Percentiles rank a stretch among this genome's conserved stretches.
phyloP scores from a whole-genome alignment of 148 eudicot genomes.

The Suaeda aralocaspica region DNA sequence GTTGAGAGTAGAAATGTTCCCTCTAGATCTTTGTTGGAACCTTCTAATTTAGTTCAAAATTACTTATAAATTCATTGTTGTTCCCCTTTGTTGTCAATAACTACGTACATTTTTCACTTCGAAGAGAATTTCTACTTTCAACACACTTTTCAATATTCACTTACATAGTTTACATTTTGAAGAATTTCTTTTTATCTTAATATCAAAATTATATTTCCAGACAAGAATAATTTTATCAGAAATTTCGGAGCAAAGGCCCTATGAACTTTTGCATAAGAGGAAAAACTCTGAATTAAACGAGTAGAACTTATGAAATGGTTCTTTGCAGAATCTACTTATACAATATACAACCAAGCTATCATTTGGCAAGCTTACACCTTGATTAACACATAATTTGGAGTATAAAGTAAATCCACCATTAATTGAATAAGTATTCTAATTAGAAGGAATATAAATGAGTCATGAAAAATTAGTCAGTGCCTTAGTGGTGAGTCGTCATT shows the following conservation, averaged over 20 bases:
- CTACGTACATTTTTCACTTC: too few species aligned
- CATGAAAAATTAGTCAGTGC: not conserved
- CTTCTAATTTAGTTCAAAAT: too few species aligned
- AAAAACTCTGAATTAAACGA: constrained; percentile 3
- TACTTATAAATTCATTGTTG: too few species aligned
- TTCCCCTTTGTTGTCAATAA: too few species aligned
- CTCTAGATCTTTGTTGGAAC: too few species aligned
- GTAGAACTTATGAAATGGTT: not conserved
- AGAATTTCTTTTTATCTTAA: too few species aligned
- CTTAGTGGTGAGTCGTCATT: constrained; percentile 25
- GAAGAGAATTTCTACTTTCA: too few species aligned
- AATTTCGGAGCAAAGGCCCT: constrained; percentile 7
- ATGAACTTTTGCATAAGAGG: constrained; percentile 15
- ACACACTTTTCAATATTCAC: too few species aligned
- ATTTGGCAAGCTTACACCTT: not conserved
- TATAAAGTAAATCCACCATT: constrained; percentile 22
- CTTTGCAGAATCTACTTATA: constrained; percentile 16
- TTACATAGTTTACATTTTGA: too few species aligned
- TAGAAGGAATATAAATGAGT: not conserved
- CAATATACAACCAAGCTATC: constrained; percentile 1
- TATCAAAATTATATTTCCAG: too few species aligned
- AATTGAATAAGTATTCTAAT: not conserved
- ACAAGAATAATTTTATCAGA: constrained; percentile 27
- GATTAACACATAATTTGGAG: constrained; percentile 19
- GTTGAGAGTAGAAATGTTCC: too few species aligned